Evolutionary conservation across 2,329 filamentous ascomycete species (phyloP).

Genomic region (Cercospora citrullina): DNA sequence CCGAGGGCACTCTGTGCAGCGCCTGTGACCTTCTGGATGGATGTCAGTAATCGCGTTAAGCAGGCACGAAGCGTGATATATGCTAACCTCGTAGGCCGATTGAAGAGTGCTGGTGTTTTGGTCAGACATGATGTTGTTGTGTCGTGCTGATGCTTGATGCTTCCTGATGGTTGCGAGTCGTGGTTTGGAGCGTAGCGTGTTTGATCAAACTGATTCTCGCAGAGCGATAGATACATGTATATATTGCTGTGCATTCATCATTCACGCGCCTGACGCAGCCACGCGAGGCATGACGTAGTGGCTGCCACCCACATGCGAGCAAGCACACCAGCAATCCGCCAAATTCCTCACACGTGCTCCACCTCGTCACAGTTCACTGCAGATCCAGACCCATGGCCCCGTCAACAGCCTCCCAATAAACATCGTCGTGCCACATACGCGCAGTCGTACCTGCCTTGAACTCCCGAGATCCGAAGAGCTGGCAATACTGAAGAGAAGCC

Average conservation of each 20-base stretch:
- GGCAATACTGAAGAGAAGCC: neutral
- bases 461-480: neutral
- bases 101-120: slow-evolving; percentile 73
- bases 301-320: neutral
- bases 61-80: neutral
- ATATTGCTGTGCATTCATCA: neutral
- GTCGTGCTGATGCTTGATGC: neutral
- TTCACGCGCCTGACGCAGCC: neutral
- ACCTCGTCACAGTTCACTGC: neutral
- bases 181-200: neutral
- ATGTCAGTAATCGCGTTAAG: slow-evolving; percentile 29
- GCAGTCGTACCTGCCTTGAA: neutral
- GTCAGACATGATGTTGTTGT: slow-evolving; percentile 41
- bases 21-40: slow-evolving; percentile 61
- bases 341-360: slow-evolving; percentile 7
- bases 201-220: neutral
- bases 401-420: neutral
- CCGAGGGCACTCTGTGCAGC: slow-evolving; percentile 71
- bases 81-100: slow-evolving; percentile 53
- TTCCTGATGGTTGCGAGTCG: neutral
- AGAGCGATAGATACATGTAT: neutral
- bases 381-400: neutral
- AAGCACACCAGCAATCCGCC: neutral
- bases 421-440: neutral
- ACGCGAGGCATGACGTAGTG: slow-evolving; percentile 2